These are phyloP conservation scores for Claviceps pazoutovae DNA, from an alignment of 2,329 filamentous ascomycete species.

Conservation along the genomic window DNA sequence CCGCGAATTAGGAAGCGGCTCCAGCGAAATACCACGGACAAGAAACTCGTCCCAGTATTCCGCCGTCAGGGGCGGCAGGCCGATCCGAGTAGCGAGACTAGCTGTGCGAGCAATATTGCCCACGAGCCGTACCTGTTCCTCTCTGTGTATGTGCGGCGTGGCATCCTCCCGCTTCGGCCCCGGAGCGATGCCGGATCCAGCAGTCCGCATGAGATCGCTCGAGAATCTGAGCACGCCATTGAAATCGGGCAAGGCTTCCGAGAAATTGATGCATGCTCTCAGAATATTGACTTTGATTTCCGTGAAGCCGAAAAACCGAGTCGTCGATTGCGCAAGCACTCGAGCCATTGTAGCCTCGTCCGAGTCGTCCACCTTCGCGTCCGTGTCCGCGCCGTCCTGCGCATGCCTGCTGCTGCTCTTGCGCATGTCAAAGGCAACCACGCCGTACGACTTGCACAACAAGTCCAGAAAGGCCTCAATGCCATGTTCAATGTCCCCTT, in stretches of 20 bases:
- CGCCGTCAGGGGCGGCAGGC: conserved; percentile 54
- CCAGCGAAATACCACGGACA: conserved; percentile 60
- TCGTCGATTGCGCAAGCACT: conserved; percentile 44
- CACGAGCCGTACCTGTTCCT: conserved; percentile 75
- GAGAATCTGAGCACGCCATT: conserved; percentile 80
- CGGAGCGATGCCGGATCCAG: conserved; percentile 67
- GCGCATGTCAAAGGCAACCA: conserved; percentile 36
- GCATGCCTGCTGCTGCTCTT: conserved; percentile 8
- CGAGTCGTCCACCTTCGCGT: conserved; percentile 25
- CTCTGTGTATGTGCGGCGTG: conserved; percentile 55
- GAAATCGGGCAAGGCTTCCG: conserved; percentile 85
- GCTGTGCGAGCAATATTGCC: conserved; percentile 80
- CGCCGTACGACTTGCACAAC: conserved; percentile 49
- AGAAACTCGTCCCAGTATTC: conserved; percentile 98
- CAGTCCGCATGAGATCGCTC: conserved; percentile 67
- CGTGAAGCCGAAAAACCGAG: conserved; percentile 60
- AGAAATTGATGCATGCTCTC: conserved; percentile 81
- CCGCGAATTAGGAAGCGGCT: conserved; percentile 44
- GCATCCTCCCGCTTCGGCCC: conserved; percentile 54
- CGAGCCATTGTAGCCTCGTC: conserved; percentile 39
- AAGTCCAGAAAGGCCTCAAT: conserved; percentile 49
- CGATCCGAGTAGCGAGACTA: conserved; percentile 60
- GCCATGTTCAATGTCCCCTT: conserved; percentile 51
- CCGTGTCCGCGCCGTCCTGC: background rate
- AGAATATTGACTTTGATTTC: conserved; percentile 76